A percentile compares a stretch with the other conserved stretches of the same genome.
phyloP scores from a whole-genome alignment of 2,329 filamentous ascomycete species.

The Sporothrix dimorphospora region DNA sequence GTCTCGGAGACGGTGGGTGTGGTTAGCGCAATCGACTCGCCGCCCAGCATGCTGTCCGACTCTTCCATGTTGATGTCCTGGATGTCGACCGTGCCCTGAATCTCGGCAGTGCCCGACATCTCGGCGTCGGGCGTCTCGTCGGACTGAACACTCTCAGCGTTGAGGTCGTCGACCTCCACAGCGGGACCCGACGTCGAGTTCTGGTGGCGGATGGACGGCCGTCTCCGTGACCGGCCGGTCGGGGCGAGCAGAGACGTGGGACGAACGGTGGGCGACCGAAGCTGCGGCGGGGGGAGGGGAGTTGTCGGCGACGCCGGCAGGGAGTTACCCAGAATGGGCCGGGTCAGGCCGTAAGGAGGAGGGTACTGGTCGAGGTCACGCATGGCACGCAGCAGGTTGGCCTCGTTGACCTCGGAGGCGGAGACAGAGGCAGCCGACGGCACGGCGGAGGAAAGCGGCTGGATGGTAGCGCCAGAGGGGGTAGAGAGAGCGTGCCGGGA shows the following conservation, averaged over 20 bases:
- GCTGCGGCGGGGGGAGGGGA: conserved; percentile 70
- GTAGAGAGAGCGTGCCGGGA: conserved; percentile 51
- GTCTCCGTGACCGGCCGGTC: conserved; percentile 62
- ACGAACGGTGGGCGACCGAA: conserved; percentile 59
- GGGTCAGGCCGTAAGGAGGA: conserved; percentile 73
- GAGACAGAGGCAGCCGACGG: conserved; percentile 47
- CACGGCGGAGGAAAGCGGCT: conserved; percentile 68
- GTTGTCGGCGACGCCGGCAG: conserved; percentile 92
- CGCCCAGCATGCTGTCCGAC: conserved; percentile 76
- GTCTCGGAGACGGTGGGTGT: conserved; percentile 80
- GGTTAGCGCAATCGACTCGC: conserved; percentile 72
- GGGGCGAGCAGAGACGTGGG: conserved; percentile 57
- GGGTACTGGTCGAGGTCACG: conserved; percentile 80
- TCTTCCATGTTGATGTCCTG: conserved; percentile 81
- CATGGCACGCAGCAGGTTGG: conserved; percentile 73
- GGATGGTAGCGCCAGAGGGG: conserved; percentile 57
- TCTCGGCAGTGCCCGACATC: conserved; percentile 83
- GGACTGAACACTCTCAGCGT: conserved; percentile 79
- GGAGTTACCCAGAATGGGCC: conserved; percentile 69
- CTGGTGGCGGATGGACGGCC: conserved; percentile 88
- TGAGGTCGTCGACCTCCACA: conserved; percentile 84
- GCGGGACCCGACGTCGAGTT: conserved; percentile 63
- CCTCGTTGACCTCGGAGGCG: conserved; percentile 66
- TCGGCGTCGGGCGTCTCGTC: conserved; percentile 77
- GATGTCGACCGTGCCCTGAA: conserved; percentile 83